Evolutionary conservation across 2,329 filamentous ascomycete genomes (phyloP).

Genomic region (Arthrobotrys sphaeroides): DNA sequence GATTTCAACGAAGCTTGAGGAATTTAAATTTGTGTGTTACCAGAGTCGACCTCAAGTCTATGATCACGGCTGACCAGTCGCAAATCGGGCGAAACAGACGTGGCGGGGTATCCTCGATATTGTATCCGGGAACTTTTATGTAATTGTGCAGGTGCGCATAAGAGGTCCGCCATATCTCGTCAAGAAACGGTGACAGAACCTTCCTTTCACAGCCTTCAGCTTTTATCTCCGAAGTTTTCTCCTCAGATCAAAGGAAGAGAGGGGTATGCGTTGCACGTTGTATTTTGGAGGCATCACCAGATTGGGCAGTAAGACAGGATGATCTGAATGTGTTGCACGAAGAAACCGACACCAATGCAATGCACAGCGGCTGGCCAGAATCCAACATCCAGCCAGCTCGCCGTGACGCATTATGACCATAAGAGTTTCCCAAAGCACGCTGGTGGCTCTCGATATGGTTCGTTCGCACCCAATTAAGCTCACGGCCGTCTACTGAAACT

Average conservation of each 20-base stretch:
- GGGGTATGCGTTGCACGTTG: conserved; percentile 2
- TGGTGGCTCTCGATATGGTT: not conserved
- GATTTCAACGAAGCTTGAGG: not conserved
- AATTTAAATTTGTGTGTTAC: no score
- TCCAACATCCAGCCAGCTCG: no score
- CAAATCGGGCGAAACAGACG: not conserved
- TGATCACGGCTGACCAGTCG: no score
- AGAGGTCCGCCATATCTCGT: not conserved
- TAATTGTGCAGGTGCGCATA: not conserved
- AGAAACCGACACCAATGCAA: not conserved
- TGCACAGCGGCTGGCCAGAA: not conserved
- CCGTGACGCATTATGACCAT: not conserved
- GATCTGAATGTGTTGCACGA: conserved; percentile 3
- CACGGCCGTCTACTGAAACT: conserved; percentile 6
- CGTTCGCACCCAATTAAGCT: not conserved
- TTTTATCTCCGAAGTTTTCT: conserved; percentile 3
- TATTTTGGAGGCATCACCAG: not conserved
- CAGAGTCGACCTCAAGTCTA: no score
- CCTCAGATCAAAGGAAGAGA: not conserved
- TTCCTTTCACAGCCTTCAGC: not conserved
- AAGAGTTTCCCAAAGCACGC: not conserved
- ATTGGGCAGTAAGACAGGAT: conserved; percentile 11
- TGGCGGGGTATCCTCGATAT: not conserved
- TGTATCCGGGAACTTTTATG: not conserved
- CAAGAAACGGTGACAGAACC: not conserved